Percentiles rank a stretch among this genome's conserved stretches.
phyloP scores from a whole-genome alignment of 164 flowering plant species.

The Annona squamosa region DNA sequence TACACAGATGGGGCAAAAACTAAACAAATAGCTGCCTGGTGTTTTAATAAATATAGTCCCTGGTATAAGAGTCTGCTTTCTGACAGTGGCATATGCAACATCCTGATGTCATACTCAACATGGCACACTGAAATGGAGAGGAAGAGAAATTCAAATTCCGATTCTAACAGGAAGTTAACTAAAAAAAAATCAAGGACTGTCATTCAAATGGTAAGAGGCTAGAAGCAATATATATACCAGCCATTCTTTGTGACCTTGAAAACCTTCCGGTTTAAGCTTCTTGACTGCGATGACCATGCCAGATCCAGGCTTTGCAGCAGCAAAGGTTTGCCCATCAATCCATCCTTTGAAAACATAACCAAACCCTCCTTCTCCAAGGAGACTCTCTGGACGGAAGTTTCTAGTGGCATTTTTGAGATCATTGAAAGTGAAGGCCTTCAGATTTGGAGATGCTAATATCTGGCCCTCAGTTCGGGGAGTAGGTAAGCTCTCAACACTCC shows the following conservation, averaged over 20 bases:
- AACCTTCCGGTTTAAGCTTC: constrained; percentile 80
- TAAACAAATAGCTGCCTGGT: too few species aligned
- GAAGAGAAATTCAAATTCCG: not conserved
- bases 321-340: constrained; percentile 64
- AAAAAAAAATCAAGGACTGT: not conserved
- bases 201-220: not conserved
- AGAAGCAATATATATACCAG: constrained; percentile 14
- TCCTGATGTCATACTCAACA: not conserved
- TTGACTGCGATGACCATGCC: constrained; percentile 82
- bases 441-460: constrained; percentile 53
- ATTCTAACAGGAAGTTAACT: not conserved
- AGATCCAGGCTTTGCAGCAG: constrained; percentile 63
- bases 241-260: constrained; percentile 67
- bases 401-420: constrained; percentile 76
- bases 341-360: constrained; percentile 90
- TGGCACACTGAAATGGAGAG: not conserved
- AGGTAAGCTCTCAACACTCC: constrained; percentile 28
- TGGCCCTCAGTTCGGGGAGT: constrained; percentile 69
- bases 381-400: constrained; percentile 77
- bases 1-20: too few species aligned
- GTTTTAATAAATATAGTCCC: too few species aligned
- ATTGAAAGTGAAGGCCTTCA: constrained; percentile 59
- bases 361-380: constrained; percentile 89
- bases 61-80: too few species aligned
- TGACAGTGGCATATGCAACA: too few species aligned